Evolutionary conservation across 768 basidiomycete species (phyloP), one percentile per base, ranked within the genome.

Genomic region (Coprinopsis sp.): DNA sequence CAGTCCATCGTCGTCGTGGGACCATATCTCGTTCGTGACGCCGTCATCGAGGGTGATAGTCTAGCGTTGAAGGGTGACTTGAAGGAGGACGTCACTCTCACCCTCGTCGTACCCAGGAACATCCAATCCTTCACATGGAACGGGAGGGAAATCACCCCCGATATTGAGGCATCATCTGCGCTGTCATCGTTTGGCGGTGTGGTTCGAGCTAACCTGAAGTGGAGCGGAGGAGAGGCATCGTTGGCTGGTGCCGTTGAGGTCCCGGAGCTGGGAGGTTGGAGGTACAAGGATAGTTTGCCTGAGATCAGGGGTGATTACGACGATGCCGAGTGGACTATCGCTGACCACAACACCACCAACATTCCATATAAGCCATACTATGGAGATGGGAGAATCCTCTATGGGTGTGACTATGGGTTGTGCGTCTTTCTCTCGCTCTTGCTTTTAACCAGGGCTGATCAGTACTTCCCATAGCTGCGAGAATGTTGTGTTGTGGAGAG

Each of bases 371-470:
- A 80, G 55, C 84, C 84, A 3, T 68, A 76, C 50, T 87, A 84
- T 52, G 86, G 86, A 1, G 84, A 88, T 51, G 86, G 85, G 1
- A 70, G 84, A 29, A 67, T 90, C n/a, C 65, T 92, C 23, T 91
- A 88, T 62, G 88, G 87, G 1, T 91, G 88, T 57, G 90, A 91
- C 62, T 92, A 92, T 61, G 85, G 81, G 47, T 92, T 82, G 87
- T 90, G 50, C 63, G 83, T 63, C n/a, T 13, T 16, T 27, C 31
- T 31, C 30, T 49, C 34, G 27, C 22, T 24, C 27, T 27, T 33
- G 18, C n/a, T n/a, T 43, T 19, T 31, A 25, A n/a, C 34, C 27
- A 14, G 16, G 33, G 25, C 31, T 56, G 30, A 58, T 39, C n/a
- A n/a, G 38, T 18, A 19, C 37, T 13, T 44, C 33, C 4, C 40